Evolutionary conservation across 1,284 basidiomycete genomes (phyloP).

Genomic region (Boletus mariae): DNA sequence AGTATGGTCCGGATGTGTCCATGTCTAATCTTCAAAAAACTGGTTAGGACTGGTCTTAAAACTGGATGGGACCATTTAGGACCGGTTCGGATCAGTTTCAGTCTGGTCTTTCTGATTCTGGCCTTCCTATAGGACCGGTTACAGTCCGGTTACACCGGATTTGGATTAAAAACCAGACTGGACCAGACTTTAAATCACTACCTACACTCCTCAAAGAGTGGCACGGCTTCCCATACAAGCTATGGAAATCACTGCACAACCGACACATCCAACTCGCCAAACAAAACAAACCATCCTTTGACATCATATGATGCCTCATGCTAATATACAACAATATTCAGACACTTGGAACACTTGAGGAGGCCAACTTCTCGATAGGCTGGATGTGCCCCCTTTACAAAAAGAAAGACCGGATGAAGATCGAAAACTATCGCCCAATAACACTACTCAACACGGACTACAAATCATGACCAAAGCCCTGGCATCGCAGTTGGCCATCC

Average conservation of each 20-base stretch:
- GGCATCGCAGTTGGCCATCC: not conserved
- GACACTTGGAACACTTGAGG: not conserved
- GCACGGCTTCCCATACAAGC: not conserved
- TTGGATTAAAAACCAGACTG: too few species aligned
- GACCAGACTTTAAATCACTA: too few species aligned
- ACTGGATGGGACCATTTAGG: too few species aligned
- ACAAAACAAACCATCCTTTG: not conserved
- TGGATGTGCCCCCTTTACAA: slow-evolving; percentile 14
- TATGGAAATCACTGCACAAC: not conserved
- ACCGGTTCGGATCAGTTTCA: too few species aligned
- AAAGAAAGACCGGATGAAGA: slow-evolving; percentile 3
- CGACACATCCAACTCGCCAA: not conserved
- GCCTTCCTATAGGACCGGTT: too few species aligned
- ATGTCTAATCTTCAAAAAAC: too few species aligned
- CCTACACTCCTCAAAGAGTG: not conserved
- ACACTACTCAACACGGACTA: slow-evolving; percentile 13
- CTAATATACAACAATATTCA: slow-evolving; percentile 5
- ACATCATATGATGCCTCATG: not conserved
- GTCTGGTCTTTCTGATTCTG: too few species aligned
- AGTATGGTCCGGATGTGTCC: too few species aligned
- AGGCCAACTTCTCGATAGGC: not conserved
- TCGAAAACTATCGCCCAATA: slow-evolving; percentile 10
- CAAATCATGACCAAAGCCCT: slow-evolving; percentile 6
- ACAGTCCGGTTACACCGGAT: too few species aligned
- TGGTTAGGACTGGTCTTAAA: too few species aligned